These are phyloP conservation scores for Corrigiola litoralis DNA, from an alignment of 179 eudicot genomes.

Conservation along the genomic window DNA sequence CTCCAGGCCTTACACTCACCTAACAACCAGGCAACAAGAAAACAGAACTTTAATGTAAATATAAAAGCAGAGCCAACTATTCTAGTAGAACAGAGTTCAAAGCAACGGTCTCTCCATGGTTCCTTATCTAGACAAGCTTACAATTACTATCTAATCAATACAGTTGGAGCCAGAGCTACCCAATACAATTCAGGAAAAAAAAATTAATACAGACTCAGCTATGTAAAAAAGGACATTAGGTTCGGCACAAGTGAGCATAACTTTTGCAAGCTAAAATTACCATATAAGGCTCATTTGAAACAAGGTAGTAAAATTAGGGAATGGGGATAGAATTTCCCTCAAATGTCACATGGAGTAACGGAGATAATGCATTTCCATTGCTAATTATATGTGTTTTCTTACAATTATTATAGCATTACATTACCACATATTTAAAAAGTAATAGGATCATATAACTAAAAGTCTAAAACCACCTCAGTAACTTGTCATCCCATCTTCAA, in stretches of 20 bases:
- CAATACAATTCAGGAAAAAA: background rate
- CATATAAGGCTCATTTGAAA: too few species aligned
- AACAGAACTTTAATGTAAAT: background rate
- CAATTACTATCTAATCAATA: background rate
- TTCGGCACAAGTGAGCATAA: background rate
- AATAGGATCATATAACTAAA: background rate
- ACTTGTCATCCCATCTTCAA: too few species aligned
- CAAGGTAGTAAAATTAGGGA: too few species aligned
- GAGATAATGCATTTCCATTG: too few species aligned
- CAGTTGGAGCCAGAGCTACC: background rate
- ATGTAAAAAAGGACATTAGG: background rate
- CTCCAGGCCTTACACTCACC: constrained; percentile 21
- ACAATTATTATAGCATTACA: too few species aligned
- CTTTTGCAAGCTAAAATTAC: background rate
- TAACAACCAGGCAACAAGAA: constrained; percentile 3
- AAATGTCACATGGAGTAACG: too few species aligned
- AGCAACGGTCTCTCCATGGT: background rate
- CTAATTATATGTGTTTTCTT: too few species aligned
- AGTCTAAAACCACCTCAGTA: too few species aligned
- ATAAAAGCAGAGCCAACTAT: background rate
- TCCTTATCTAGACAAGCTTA: background rate
- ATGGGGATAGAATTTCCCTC: too few species aligned
- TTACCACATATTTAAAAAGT: too few species aligned
- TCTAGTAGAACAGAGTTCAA: background rate
- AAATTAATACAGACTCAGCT: background rate